These are phyloP conservation scores for Microdochium bolleyi DNA, from an alignment of 2,329 filamentous ascomycete genomes.

Conservation along the genomic window DNA sequence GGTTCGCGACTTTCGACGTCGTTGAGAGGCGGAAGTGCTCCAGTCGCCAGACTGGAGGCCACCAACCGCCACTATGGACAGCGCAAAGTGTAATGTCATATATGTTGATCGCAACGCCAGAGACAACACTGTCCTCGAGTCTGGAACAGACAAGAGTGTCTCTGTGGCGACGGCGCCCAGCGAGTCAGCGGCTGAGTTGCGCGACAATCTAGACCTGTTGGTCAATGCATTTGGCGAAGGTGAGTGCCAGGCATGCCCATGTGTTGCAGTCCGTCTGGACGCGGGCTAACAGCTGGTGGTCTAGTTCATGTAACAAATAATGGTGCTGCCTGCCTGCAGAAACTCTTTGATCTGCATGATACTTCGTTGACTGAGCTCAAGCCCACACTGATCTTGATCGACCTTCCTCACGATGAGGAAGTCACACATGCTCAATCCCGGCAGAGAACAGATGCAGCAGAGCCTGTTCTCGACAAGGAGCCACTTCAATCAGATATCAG, in stretches of 20 bases:
- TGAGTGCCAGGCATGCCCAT: slow-evolving; percentile 20
- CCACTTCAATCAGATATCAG: neutral
- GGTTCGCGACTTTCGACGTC: neutral
- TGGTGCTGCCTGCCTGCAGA: slow-evolving; percentile 44
- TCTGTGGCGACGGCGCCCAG: slow-evolving; percentile 25
- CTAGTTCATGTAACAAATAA: slow-evolving; percentile 47
- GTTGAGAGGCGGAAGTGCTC: slow-evolving; percentile 40
- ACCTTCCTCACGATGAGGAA: slow-evolving; percentile 43
- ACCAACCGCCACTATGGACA: slow-evolving; percentile 48
- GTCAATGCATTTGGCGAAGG: slow-evolving; percentile 48
- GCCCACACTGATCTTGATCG: slow-evolving; percentile 49
- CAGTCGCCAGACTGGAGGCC: slow-evolving; percentile 55
- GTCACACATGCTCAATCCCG: slow-evolving; percentile 8
- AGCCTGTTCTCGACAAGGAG: neutral
- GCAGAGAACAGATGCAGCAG: neutral
- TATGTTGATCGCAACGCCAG: slow-evolving; percentile 49
- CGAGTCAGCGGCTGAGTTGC: slow-evolving; percentile 24
- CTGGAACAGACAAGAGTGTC: slow-evolving; percentile 10
- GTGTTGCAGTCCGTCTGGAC: neutral
- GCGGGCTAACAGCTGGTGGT: slow-evolving; percentile 1
- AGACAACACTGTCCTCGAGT: slow-evolving; percentile 33
- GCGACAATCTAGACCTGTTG: slow-evolving; percentile 38
- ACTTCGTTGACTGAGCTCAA: slow-evolving; percentile 41
- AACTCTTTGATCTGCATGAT: slow-evolving; percentile 44
- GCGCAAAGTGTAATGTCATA: slow-evolving; percentile 48